Percentiles rank a stretch among this genome's conserved stretches.
Evolutionary conservation across 2,329 filamentous ascomycete species (phyloP).

Genomic region (Talaromyces sp.): DNA sequence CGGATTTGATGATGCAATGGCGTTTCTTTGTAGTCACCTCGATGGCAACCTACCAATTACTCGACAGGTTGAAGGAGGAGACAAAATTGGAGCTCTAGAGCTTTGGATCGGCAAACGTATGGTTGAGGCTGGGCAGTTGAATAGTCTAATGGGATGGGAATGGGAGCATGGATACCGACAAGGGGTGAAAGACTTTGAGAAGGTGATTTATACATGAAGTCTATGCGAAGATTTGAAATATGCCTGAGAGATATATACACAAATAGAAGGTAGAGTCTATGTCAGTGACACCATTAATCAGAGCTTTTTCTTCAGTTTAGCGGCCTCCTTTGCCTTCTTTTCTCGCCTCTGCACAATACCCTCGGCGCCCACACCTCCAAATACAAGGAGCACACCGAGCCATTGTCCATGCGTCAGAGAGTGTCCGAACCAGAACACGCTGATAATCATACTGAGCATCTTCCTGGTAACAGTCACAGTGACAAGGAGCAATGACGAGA

Average conservation of each 20-base stretch:
- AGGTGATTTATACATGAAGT: slow-evolving; percentile 19
- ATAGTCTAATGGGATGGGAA: slow-evolving; percentile 38
- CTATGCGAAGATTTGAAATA: neutral
- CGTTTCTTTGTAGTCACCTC: slow-evolving; percentile 43
- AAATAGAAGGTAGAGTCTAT: neutral
- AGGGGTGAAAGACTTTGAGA: slow-evolving; percentile 34
- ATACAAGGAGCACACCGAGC: slow-evolving; percentile 87
- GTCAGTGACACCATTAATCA: slow-evolving; percentile 17
- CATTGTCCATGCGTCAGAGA: slow-evolving; percentile 83
- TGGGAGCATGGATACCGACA: slow-evolving; percentile 42
- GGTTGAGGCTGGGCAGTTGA: slow-evolving; percentile 49
- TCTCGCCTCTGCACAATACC: slow-evolving; percentile 75
- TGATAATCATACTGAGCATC: slow-evolving; percentile 98
- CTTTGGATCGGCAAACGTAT: slow-evolving; percentile 58
- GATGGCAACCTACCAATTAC: slow-evolving; percentile 30
- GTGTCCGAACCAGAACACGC: slow-evolving; percentile 92
- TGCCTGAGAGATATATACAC: neutral
- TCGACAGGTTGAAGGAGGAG: slow-evolving; percentile 31
- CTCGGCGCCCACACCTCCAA: slow-evolving; percentile 92
- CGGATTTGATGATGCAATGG: slow-evolving; percentile 54
- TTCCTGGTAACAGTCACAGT: slow-evolving; percentile 97
- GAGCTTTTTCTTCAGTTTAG: slow-evolving; percentile 47
- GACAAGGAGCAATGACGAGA: slow-evolving; percentile 86
- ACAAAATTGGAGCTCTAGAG: slow-evolving; percentile 57
- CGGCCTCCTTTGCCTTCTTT: slow-evolving; percentile 74